Evolutionary conservation across 768 basidiomycete species (phyloP).

Genomic region (Termitomyces eurrhizus): DNA sequence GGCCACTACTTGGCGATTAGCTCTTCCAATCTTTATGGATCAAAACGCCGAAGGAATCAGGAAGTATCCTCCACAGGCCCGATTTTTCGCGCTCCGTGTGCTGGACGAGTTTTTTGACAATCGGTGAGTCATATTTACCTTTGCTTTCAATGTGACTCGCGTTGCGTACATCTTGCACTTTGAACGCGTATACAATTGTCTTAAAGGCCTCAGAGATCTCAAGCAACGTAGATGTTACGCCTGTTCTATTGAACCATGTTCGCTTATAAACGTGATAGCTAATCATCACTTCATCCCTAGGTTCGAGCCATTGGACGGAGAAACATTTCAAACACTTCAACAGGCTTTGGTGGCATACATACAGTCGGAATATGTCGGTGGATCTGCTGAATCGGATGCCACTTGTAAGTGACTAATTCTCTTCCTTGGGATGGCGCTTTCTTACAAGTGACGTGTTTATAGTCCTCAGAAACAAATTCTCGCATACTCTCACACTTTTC

Average conservation of each 20-base stretch:
- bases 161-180: neutral
- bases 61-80: slow-evolving; percentile 66
- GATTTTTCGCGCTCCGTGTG: slow-evolving; percentile 79
- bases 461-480: slow-evolving; percentile 95
- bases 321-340: slow-evolving; percentile 67
- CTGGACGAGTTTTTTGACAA: slow-evolving; percentile 81
- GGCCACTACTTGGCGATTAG: slow-evolving; percentile 75
- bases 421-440: slow-evolving; percentile 6
- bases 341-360: slow-evolving; percentile 80
- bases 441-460: slow-evolving; percentile 7
- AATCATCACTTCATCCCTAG: slow-evolving; percentile 25
- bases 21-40: slow-evolving; percentile 70
- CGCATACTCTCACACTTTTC: slow-evolving; percentile 84
- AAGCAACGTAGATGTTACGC: neutral
- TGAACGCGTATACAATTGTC: neutral
- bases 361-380: slow-evolving; percentile 83
- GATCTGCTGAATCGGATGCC: slow-evolving; percentile 76
- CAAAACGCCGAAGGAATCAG: slow-evolving; percentile 53
- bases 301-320: slow-evolving; percentile 65
- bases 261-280: neutral
- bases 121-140: slow-evolving; percentile 49
- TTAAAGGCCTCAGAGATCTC: neutral
- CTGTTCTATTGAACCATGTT: neutral
- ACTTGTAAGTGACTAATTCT: slow-evolving; percentile 57
- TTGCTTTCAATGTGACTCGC: slow-evolving; percentile 8